These are phyloP conservation scores for Scalesia atractyloides DNA, from an alignment of 129 eudicot species.

Conservation along the genomic window DNA sequence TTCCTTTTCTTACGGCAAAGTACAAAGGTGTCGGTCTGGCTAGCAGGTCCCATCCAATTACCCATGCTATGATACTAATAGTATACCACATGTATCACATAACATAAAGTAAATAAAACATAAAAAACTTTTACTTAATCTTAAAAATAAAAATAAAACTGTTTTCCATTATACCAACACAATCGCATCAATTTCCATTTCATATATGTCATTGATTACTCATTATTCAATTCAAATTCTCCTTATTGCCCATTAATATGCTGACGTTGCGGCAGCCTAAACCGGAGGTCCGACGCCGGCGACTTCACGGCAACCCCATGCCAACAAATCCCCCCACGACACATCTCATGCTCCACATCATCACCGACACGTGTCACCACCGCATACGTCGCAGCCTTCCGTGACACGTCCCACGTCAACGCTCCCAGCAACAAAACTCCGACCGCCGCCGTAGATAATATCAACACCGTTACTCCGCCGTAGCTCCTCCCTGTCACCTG, in stretches of 20 bases:
- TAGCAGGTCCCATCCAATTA: too few species aligned
- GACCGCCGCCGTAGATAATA: slow-evolving; percentile 59
- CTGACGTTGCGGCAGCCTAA: slow-evolving; percentile 61
- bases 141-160: not conserved
- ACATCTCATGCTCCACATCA: slow-evolving; percentile 51
- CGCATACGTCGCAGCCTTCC: slow-evolving; percentile 56
- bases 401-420: slow-evolving; percentile 80
- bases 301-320: slow-evolving; percentile 86
- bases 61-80: too few species aligned
- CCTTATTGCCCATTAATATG: slow-evolving; percentile 27
- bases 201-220: not conserved
- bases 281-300: slow-evolving; percentile 78
- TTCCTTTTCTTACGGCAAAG: too few species aligned
- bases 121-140: too few species aligned
- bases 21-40: too few species aligned
- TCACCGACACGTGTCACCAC: slow-evolving; percentile 37
- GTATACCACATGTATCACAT: too few species aligned
- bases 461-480: slow-evolving; percentile 56
- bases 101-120: too few species aligned
- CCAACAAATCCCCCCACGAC: slow-evolving; percentile 95
- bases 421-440: slow-evolving; percentile 49
- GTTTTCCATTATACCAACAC: not conserved
- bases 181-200: not conserved
- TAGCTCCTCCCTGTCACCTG: slow-evolving; percentile 56
- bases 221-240: too few species aligned